A percentile compares a stretch with the other conserved stretches of the same genome.
Evolutionary conservation across 345 rosid species (phyloP).

Genomic region (Murraya koenigii): DNA sequence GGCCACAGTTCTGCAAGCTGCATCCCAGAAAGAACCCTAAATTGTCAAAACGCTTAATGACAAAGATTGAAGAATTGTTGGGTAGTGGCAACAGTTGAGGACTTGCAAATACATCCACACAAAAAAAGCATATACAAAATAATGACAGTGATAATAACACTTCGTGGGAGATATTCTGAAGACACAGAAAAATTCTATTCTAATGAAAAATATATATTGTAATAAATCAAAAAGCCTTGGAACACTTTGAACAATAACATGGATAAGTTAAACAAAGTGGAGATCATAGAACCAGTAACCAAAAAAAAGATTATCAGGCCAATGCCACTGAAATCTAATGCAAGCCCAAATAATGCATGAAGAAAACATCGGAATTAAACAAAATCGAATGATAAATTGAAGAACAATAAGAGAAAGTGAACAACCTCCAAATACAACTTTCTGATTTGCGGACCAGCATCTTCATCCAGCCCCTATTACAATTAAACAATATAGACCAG

Average conservation of each 20-base stretch:
- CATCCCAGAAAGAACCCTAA: conserved; percentile 22
- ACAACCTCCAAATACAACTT: conserved; percentile 80
- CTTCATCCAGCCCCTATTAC: conserved; percentile 84
- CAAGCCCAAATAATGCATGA: not conserved
- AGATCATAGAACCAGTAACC: not conserved
- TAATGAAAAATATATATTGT: not conserved
- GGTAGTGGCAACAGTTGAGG: not conserved
- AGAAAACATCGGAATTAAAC: conserved; percentile 1
- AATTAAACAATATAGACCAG: conserved; percentile 13
- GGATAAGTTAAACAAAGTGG: not conserved
- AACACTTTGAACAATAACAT: not conserved
- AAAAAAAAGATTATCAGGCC: not conserved
- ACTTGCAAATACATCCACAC: not conserved
- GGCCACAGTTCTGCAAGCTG: conserved; percentile 96
- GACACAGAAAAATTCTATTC: not conserved
- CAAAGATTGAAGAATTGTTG: not conserved
- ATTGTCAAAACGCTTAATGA: conserved; percentile 22
- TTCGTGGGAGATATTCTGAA: not conserved
- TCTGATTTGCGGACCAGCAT: conserved; percentile 78
- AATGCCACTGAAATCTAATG: not conserved
- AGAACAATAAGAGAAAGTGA: conserved; percentile 5
- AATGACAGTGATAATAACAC: not conserved
- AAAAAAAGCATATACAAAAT: not conserved
- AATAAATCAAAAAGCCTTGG: not conserved
- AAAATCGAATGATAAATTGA: not conserved